Conservation (phyloP, 345 rosid genomes). For the Hibiscus syriacus region DNA sequence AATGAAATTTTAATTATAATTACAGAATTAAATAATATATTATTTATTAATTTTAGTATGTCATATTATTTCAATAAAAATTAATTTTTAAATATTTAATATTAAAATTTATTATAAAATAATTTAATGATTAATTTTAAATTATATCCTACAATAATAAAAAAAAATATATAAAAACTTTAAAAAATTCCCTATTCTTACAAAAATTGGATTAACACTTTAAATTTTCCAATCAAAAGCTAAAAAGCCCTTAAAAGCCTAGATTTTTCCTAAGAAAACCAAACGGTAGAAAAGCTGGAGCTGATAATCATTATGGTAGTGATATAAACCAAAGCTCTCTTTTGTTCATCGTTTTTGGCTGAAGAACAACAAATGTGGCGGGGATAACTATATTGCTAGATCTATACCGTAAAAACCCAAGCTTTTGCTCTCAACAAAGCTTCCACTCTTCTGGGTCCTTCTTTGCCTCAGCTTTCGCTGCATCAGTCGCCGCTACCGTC, state of each 20-base stretch:
- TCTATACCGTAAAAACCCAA: slow-evolving; percentile 61
- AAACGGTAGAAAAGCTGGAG: neutral
- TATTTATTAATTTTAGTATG: too few species aligned
- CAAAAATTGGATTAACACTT: too few species aligned
- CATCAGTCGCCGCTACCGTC: slow-evolving; percentile 56
- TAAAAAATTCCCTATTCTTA: too few species aligned
- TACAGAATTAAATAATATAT: too few species aligned
- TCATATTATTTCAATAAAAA: too few species aligned
- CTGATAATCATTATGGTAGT: neutral
- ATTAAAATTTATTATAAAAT: too few species aligned
- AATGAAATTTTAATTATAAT: too few species aligned
- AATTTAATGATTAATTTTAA: too few species aligned
- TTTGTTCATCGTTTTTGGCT: neutral
- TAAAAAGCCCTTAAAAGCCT: neutral
- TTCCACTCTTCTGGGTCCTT: slow-evolving; percentile 44
- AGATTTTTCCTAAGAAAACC: slow-evolving; percentile 1
- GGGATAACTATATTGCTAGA: slow-evolving; percentile 75
- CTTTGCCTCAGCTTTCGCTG: slow-evolving; percentile 45
- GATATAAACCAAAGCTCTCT: neutral
- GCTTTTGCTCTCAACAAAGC: slow-evolving; percentile 32
- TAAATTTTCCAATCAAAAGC: neutral
- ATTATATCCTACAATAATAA: too few species aligned
- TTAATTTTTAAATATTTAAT: too few species aligned
- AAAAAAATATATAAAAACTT: too few species aligned
- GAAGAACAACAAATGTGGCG: slow-evolving; percentile 41